A percentile compares a stretch with the other conserved stretches of the same genome.
These are phyloP conservation scores for Nicotiana tomentosiformis DNA, from an alignment of 257 asterid genomes.

Conservation along the genomic window DNA sequence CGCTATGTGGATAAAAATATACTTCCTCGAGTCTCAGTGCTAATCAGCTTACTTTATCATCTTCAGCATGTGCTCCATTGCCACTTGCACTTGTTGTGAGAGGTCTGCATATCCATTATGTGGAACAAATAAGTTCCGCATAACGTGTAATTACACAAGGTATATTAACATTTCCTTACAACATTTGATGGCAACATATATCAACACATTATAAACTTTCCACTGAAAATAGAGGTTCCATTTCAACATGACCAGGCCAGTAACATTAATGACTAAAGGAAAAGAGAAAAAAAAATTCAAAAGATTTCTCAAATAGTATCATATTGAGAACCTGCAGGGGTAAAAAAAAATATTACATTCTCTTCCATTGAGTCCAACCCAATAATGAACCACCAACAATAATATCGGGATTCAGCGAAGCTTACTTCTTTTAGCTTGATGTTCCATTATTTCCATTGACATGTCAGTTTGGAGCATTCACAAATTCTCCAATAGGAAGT, in stretches of 20 bases:
- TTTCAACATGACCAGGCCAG: not conserved
- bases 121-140: not conserved
- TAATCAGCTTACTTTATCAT: slow-evolving; percentile 49
- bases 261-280: not conserved
- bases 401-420: not conserved
- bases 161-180: not conserved
- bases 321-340: not conserved
- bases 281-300: not conserved
- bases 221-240: not conserved
- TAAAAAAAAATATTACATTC: not conserved
- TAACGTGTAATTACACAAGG: not conserved
- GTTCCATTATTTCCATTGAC: not conserved
- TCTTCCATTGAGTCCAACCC: not conserved
- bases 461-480: not conserved
- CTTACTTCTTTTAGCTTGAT: not conserved
- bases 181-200: not conserved
- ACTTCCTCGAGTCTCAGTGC: slow-evolving; percentile 9
- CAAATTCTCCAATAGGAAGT: too few relatives aligned
- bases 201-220: not conserved
- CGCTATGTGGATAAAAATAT: not conserved
- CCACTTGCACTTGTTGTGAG: slow-evolving; percentile 66
- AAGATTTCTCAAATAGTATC: not conserved
- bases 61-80: slow-evolving; percentile 75
- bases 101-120: slow-evolving; percentile 39
- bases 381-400: not conserved